Percentiles rank a stretch among this genome's conserved stretches.
These are phyloP conservation scores for Fragaria iinumae DNA, from an alignment of 306 rosid genomes.

Conservation along the genomic window DNA sequence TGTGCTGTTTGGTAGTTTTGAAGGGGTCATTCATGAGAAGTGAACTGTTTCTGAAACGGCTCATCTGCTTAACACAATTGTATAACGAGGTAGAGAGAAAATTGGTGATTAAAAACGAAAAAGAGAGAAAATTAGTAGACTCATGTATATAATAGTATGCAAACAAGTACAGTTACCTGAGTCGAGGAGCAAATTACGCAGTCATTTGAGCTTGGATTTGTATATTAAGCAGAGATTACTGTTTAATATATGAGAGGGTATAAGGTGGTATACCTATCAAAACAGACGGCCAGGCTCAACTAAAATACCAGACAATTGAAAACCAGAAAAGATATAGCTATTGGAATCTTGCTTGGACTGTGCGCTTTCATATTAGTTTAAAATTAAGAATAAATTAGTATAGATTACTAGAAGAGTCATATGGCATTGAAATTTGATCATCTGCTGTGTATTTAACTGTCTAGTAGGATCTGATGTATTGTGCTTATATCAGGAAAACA, in stretches of 20 bases:
- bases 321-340: slow-evolving; percentile 6
- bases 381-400: background rate
- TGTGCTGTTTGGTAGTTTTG: background rate
- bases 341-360: background rate
- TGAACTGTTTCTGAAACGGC: background rate
- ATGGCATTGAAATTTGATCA: background rate
- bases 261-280: slow-evolving; percentile 2
- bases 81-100: background rate
- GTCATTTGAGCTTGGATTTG: slow-evolving; percentile 15
- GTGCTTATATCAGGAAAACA: background rate
- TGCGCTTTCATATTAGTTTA: background rate
- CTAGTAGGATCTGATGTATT: background rate
- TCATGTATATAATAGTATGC: background rate
- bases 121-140: background rate
- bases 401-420: background rate
- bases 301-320: slow-evolving; percentile 9
- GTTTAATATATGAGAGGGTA: background rate
- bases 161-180: background rate
- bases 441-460: background rate
- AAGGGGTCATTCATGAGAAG: background rate
- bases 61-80: background rate
- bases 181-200: slow-evolving; percentile 15
- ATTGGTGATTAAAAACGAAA: background rate
- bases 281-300: slow-evolving; percentile 3
- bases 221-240: background rate